These are phyloP conservation scores for Endoconidiophora polonica DNA, from an alignment of 2,329 filamentous ascomycete species.

Conservation along the genomic window DNA sequence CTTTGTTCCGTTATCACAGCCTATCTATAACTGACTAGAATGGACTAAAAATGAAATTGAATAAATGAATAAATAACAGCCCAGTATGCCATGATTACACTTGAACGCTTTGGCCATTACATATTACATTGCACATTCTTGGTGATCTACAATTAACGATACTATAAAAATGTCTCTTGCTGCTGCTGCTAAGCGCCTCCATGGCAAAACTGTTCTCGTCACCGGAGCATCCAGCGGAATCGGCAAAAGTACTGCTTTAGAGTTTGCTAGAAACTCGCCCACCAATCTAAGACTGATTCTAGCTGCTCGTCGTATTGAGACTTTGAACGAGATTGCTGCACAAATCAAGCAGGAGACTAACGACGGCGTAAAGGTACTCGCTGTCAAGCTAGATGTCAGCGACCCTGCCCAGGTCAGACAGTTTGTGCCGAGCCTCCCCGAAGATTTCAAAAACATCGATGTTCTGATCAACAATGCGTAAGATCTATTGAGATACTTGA, in stretches of 20 bases:
- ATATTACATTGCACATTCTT: not conserved
- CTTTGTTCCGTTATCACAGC: too few relatives aligned
- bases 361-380: conserved; percentile 62
- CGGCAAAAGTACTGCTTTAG: conserved; percentile 64
- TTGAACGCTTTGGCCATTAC: too few relatives aligned
- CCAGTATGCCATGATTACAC: too few relatives aligned
- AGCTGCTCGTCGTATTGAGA: conserved; percentile 72
- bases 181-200: conserved; percentile 64
- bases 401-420: conserved; percentile 53
- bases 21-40: too few relatives aligned
- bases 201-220: conserved; percentile 81
- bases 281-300: conserved; percentile 67
- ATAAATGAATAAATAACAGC: too few relatives aligned
- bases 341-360: conserved; percentile 65
- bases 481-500: conserved; percentile 21
- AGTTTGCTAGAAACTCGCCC: conserved; percentile 78
- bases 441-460: conserved; percentile 71
- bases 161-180: conserved; percentile 34
- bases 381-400: conserved; percentile 77
- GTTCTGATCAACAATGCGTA: conserved; percentile 94
- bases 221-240: conserved; percentile 92
- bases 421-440: conserved; percentile 59
- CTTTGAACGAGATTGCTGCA: conserved; percentile 55
- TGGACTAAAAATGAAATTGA: too few relatives aligned
- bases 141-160: not conserved